Evolutionary conservation across 2,329 filamentous ascomycete species (phyloP).

Genomic region (Niveomyces coronatus): DNA sequence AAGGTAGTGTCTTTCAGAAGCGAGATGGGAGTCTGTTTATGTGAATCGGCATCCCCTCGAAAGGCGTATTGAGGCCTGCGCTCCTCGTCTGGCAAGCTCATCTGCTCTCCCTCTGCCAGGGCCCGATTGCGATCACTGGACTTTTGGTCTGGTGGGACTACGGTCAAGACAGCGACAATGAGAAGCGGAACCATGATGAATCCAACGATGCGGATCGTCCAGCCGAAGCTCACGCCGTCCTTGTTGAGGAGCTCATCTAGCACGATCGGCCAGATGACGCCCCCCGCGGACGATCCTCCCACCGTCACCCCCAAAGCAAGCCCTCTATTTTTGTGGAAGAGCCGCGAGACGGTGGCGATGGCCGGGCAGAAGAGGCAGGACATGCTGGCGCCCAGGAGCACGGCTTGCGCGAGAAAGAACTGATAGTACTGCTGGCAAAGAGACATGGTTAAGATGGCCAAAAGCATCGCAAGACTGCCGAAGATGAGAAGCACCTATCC

Average conservation of each 20-base stretch:
- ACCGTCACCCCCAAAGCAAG: slow-evolving; percentile 69
- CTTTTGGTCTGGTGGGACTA: slow-evolving; percentile 40
- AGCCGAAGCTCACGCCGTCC: slow-evolving; percentile 30
- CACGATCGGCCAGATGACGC: slow-evolving; percentile 47
- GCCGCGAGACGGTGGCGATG: slow-evolving; percentile 65
- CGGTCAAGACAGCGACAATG: slow-evolving; percentile 34
- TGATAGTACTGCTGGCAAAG: slow-evolving; percentile 52
- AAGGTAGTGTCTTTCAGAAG: slow-evolving; percentile 3
- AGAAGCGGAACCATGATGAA: slow-evolving; percentile 33
- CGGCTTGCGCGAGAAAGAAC: slow-evolving; percentile 65
- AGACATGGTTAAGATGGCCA: not conserved
- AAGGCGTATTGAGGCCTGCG: not conserved
- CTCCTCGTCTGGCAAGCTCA: not conserved
- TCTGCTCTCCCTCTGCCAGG: not conserved
- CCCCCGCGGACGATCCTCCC: slow-evolving; percentile 58
- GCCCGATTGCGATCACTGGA: slow-evolving; percentile 47
- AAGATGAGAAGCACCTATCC: slow-evolving; percentile 1
- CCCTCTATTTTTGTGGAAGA: slow-evolving; percentile 60
- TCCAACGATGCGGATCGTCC: slow-evolving; percentile 33
- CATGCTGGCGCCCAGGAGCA: slow-evolving; percentile 59
- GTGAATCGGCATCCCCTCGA: not conserved
- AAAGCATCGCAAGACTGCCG: not conserved
- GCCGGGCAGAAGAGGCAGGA: slow-evolving; percentile 72
- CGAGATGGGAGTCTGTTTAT: not conserved
- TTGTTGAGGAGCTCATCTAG: slow-evolving; percentile 29